phyloP scores from a whole-genome alignment of 2,329 filamentous ascomycete species.

The Fusarium sp. region DNA sequence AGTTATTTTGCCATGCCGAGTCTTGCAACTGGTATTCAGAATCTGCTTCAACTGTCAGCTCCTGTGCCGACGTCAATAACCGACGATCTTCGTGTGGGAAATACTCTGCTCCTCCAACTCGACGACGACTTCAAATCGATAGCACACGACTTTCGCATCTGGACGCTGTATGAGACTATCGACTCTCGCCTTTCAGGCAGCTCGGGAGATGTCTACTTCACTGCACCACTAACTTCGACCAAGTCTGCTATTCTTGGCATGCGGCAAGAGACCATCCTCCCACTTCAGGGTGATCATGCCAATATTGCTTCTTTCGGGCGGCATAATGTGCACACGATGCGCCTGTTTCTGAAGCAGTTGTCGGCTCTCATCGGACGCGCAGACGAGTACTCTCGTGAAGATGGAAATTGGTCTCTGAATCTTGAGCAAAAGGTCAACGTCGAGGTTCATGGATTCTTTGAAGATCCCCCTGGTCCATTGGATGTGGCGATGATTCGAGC shows the following conservation, averaged over 20 bases:
- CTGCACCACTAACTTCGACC: constrained; percentile 67
- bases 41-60: constrained; percentile 60
- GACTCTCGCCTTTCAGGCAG: constrained; percentile 65
- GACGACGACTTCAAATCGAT: constrained; percentile 67
- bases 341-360: constrained; percentile 51
- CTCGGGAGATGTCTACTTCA: constrained; percentile 62
- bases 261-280: constrained; percentile 61
- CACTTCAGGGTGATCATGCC: constrained; percentile 64
- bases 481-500: constrained; percentile 55
- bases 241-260: constrained; percentile 63
- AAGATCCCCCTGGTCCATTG: constrained; percentile 55
- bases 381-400: constrained; percentile 44
- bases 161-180: constrained; percentile 71
- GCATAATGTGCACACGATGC: constrained; percentile 59
- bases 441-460: constrained; percentile 68
- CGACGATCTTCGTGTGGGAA: constrained; percentile 60
- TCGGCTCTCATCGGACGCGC: constrained; percentile 47
- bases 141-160: constrained; percentile 67
- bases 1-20: constrained; percentile 69
- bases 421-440: constrained; percentile 65
- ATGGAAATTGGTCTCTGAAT: constrained; percentile 56
- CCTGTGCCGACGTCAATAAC: constrained; percentile 62
- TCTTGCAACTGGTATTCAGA: constrained; percentile 64
- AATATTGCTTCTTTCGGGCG: constrained; percentile 64
- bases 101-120: constrained; percentile 57